Percentiles rank a stretch among this genome's conserved stretches.
phyloP scores from a whole-genome alignment of 352 stramenopile species.

The Phytophthora pinifolia region DNA sequence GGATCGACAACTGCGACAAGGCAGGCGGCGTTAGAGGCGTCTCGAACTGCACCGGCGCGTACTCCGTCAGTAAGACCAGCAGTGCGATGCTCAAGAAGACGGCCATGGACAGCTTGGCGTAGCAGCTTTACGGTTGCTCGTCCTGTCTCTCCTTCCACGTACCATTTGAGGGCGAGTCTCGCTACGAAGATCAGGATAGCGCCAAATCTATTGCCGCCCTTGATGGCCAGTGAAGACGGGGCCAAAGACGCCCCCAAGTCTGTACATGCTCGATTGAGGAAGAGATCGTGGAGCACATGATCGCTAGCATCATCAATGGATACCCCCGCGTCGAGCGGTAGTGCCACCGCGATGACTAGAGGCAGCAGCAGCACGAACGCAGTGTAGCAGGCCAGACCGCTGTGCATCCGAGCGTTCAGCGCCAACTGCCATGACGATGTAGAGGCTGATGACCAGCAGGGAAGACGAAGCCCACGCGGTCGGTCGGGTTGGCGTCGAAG shows the following conservation, averaged over 20 bases:
- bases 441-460: conserved; percentile 78
- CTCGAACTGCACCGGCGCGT: conserved; percentile 64
- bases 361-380: conserved; percentile 59
- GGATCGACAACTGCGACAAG: conserved; percentile 55
- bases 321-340: conserved; percentile 55
- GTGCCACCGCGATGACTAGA: conserved; percentile 50
- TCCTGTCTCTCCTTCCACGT: conserved; percentile 26
- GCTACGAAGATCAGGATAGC: conserved; percentile 71
- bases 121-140: conserved; percentile 15
- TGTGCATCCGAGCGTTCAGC: conserved; percentile 59
- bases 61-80: conserved; percentile 60
- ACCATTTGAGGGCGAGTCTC: conserved; percentile 63
- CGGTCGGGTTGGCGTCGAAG: conserved; percentile 55
- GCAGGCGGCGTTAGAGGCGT: conserved; percentile 50
- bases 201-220: conserved; percentile 76
- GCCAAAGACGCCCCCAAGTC: conserved; percentile 76
- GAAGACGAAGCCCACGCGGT: conserved; percentile 78
- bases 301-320: conserved; percentile 50
- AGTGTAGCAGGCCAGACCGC: conserved; percentile 51
- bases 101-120: conserved; percentile 46
- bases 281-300: conserved; percentile 66
- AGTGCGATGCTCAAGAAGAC: conserved; percentile 74
- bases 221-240: conserved; percentile 75
- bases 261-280: conserved; percentile 76
- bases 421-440: conserved; percentile 79